Percentiles rank a stretch among this genome's conserved stretches.
Conservation (phyloP, 1,284 basidiomycete species). For the Microbotryomycetes sp. region DNA sequence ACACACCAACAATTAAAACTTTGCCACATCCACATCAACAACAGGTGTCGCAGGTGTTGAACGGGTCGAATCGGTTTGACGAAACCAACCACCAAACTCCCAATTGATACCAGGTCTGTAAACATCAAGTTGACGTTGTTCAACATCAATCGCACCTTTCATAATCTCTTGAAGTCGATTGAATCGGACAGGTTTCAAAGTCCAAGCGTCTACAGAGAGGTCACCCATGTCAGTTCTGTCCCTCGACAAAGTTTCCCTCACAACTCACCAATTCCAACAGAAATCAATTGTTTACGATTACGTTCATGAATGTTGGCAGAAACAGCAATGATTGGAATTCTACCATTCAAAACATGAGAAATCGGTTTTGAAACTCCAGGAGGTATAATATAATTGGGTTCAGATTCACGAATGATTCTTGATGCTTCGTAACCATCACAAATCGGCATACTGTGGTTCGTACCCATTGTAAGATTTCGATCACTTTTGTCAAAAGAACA, state of each 20-base stretch:
- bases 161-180: slow-evolving; percentile 32
- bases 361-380: slow-evolving; percentile 19
- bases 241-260: background rate
- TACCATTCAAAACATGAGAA: slow-evolving; percentile 57
- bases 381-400: slow-evolving; percentile 41
- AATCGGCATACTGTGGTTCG: slow-evolving; percentile 63
- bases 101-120: slow-evolving; percentile 36
- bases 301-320: slow-evolving; percentile 66
- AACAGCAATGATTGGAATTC: slow-evolving; percentile 77
- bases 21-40: no score
- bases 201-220: background rate
- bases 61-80: no score
- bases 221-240: background rate
- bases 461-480: slow-evolving; percentile 3
- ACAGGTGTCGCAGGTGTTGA: no score
- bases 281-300: slow-evolving; percentile 50
- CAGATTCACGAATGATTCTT: slow-evolving; percentile 58
- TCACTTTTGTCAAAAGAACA: background rate
- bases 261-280: slow-evolving; percentile 37
- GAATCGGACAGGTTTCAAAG: slow-evolving; percentile 39
- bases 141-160: slow-evolving; percentile 34
- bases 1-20: no score
- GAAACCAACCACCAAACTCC: slow-evolving; percentile 41
- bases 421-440: slow-evolving; percentile 70
- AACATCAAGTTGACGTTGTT: slow-evolving; percentile 31